These are phyloP conservation scores for Penicillium digitatum DNA, from an alignment of 2,329 filamentous ascomycete genomes.

Conservation along the genomic window DNA sequence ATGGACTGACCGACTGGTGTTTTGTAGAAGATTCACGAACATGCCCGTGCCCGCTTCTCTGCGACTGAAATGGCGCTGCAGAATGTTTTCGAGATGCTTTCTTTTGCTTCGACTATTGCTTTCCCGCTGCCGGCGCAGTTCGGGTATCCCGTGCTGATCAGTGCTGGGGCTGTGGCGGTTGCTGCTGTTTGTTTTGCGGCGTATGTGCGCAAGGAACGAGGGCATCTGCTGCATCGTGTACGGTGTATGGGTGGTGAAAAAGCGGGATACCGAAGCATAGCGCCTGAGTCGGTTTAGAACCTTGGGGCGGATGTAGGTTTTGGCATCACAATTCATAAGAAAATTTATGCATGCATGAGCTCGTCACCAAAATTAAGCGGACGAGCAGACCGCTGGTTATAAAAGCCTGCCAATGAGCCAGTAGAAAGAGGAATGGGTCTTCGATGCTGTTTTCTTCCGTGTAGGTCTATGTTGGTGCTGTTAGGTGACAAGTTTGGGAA, in stretches of 20 bases:
- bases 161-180: conserved; percentile 39
- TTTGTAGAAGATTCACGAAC: conserved; percentile 50
- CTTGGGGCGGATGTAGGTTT: background rate
- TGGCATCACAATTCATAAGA: background rate
- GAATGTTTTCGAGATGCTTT: conserved; percentile 65
- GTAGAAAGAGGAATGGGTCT: conserved; percentile 19
- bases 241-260: conserved; percentile 21
- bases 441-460: conserved; percentile 16
- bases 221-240: conserved; percentile 55
- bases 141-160: conserved; percentile 58
- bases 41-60: conserved; percentile 65
- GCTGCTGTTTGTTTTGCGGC: conserved; percentile 47
- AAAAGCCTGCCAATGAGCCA: too few relatives aligned
- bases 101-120: conserved; percentile 62
- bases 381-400: background rate
- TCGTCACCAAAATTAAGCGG: background rate
- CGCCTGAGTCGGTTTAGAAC: background rate
- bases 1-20: background rate
- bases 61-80: conserved; percentile 64
- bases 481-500: background rate
- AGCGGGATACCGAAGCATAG: conserved; percentile 1
- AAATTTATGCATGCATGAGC: background rate
- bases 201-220: conserved; percentile 56
- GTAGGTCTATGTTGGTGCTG: background rate
- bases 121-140: conserved; percentile 63